These are phyloP conservation scores for Achaetomium macrosporum DNA, from an alignment of 2,329 filamentous ascomycete species.

Conservation along the genomic window DNA sequence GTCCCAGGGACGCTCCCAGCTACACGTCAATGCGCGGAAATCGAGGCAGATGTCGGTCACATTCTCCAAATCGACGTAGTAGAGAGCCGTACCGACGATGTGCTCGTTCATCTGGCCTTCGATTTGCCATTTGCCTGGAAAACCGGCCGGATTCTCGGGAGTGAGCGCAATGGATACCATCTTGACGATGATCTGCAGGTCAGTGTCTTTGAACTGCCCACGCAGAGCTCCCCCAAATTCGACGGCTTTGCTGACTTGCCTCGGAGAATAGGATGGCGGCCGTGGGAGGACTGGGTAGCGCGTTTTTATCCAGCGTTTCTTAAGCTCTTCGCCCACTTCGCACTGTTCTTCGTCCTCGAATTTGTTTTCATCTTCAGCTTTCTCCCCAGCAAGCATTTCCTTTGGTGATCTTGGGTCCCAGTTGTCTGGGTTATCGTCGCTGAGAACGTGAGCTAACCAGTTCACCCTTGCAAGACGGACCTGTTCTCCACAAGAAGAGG, in stretches of 20 bases:
- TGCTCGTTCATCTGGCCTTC: conserved; percentile 47
- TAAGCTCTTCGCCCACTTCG: no score
- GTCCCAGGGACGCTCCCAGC: no score
- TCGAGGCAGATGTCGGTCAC: conserved; percentile 38
- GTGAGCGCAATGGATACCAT: conserved; percentile 53
- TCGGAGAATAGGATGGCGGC: conserved; percentile 7
- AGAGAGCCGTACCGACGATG: conserved; percentile 49
- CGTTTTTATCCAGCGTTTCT: neutral
- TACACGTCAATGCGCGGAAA: conserved; percentile 36
- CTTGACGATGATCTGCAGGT: conserved; percentile 59
- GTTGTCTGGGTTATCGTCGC: neutral
- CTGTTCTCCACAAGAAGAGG: no score
- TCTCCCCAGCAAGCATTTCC: neutral
- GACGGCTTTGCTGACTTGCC: conserved; percentile 16
- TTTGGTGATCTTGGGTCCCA: neutral
- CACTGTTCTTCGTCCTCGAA: neutral
- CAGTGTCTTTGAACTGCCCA: conserved; percentile 29
- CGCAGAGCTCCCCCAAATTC: conserved; percentile 11
- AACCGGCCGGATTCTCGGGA: conserved; percentile 47
- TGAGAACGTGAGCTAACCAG: no score
- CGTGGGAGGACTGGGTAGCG: conserved; percentile 15
- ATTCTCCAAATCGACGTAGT: conserved; percentile 49
- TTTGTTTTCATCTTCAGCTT: neutral
- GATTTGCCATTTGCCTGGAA: conserved; percentile 44
- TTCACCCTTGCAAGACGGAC: no score